Percentiles rank a stretch among this genome's conserved stretches.
These are phyloP conservation scores for Lumnitzera littorea DNA, from an alignment of 345 rosid genomes.

Conservation along the genomic window DNA sequence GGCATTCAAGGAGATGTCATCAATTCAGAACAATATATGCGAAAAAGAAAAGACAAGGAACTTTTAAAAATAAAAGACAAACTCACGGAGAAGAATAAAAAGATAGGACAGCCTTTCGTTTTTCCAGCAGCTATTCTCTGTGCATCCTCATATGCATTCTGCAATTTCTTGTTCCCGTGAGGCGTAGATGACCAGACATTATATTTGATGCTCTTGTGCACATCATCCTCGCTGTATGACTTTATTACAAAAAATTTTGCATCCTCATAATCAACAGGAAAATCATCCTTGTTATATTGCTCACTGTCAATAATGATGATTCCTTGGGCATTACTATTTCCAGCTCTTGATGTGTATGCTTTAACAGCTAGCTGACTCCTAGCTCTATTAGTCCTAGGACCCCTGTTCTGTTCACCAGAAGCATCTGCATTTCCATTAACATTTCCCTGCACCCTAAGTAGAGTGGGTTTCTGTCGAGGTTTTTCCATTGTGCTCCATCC, in stretches of 20 bases:
- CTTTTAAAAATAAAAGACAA: not conserved
- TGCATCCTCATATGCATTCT: conserved; percentile 65
- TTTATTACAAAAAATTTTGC: conserved; percentile 88
- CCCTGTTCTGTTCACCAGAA: conserved; percentile 54
- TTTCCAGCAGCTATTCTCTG: conserved; percentile 50
- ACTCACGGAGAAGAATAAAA: conserved; percentile 90
- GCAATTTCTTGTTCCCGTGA: conserved; percentile 91
- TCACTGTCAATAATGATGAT: conserved; percentile 49
- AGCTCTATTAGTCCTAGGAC: conserved; percentile 46
- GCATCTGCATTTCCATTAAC: conserved; percentile 29
- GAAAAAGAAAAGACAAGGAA: not conserved
- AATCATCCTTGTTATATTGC: conserved; percentile 73
- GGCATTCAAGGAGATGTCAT: not conserved
- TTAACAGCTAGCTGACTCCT: conserved; percentile 53
- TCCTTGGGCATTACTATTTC: conserved; percentile 49
- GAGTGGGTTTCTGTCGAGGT: conserved; percentile 35
- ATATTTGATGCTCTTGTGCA: conserved; percentile 95
- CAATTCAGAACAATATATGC: not conserved
- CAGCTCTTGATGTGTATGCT: conserved; percentile 59
- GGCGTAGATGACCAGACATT: conserved; percentile 93
- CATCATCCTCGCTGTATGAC: conserved; percentile 97
- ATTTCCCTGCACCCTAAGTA: conserved; percentile 28
- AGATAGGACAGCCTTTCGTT: conserved; percentile 57
- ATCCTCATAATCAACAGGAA: conserved; percentile 40
- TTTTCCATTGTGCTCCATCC: conserved; percentile 34